A percentile compares a stretch with the other conserved stretches of the same genome.
These are phyloP conservation scores for Musa itinerans DNA, from an alignment of 176 grass and related monocot genomes.

Conservation along the genomic window DNA sequence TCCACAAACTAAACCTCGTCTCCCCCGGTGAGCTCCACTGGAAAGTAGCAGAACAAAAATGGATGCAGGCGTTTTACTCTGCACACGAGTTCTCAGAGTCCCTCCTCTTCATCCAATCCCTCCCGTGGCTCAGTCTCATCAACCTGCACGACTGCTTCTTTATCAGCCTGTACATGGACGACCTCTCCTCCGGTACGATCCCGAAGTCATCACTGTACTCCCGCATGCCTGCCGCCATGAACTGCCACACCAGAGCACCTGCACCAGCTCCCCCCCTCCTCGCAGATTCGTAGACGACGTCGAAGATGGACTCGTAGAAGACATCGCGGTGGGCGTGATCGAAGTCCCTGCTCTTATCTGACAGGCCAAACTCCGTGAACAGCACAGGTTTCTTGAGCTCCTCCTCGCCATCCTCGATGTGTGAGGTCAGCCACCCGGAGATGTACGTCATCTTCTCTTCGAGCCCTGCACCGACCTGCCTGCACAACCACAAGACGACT, in stretches of 20 bases:
- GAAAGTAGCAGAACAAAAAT: too few relatives aligned
- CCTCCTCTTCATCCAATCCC: slow-evolving; percentile 21
- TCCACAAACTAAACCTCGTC: too few relatives aligned
- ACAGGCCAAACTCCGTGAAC: slow-evolving; percentile 84
- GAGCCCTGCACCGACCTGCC: slow-evolving; percentile 41
- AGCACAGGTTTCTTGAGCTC: slow-evolving; percentile 70
- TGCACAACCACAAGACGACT: slow-evolving; percentile 14
- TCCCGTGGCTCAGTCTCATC: slow-evolving; percentile 31
- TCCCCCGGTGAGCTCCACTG: too few relatives aligned
- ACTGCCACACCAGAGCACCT: slow-evolving; percentile 77
- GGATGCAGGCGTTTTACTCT: too few relatives aligned
- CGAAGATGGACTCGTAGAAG: slow-evolving; percentile 66
- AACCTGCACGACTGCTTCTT: slow-evolving; percentile 82
- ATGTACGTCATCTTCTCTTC: slow-evolving; percentile 69
- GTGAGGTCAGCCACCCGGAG: slow-evolving; percentile 53
- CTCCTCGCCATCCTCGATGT: slow-evolving; percentile 72
- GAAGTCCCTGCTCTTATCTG: slow-evolving; percentile 43
- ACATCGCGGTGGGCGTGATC: slow-evolving; percentile 48
- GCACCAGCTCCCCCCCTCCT: slow-evolving; percentile 42
- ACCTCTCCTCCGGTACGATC: slow-evolving; percentile 55
- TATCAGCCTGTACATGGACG: slow-evolving; percentile 51
- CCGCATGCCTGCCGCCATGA: slow-evolving; percentile 70
- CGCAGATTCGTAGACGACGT: slow-evolving; percentile 53
- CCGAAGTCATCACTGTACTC: slow-evolving; percentile 56
- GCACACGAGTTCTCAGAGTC: slow-evolving; percentile 28